Evolutionary conservation across 139 green algal genomes (phyloP).

Genomic region (Auxenochlorella pyrenoidosa): DNA sequence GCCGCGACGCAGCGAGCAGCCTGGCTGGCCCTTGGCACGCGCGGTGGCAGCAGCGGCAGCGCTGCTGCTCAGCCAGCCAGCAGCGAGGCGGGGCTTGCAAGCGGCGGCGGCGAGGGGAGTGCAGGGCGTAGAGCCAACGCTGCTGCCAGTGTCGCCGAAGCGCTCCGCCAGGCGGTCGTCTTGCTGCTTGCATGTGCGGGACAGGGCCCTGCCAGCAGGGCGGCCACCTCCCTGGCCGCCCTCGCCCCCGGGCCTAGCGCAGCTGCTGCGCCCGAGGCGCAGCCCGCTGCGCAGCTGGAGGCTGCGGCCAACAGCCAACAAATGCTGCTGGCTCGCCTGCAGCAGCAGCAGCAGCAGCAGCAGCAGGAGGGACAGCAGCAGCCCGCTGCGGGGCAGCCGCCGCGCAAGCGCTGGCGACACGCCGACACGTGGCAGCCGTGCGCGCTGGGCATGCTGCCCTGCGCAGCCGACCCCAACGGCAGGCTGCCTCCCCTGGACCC

Average conservation of each 20-base stretch:
- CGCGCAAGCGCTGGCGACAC: conserved; percentile 33
- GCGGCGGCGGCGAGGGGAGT: not conserved
- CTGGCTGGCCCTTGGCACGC: not conserved
- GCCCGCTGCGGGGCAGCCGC: not conserved
- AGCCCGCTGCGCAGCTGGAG: not conserved
- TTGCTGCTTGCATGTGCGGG: not conserved
- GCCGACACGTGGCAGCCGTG: conserved; percentile 53
- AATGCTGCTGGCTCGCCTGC: conserved; percentile 1
- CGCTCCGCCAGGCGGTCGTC: not conserved
- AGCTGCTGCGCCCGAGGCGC: not conserved
- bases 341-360: not conserved
- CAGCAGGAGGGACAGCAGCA: not conserved
- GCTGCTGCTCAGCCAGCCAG: not conserved
- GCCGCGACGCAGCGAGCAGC: not conserved
- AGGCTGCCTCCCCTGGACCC: conserved; percentile 10
- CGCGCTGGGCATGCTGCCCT: conserved; percentile 61
- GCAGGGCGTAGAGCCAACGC: not conserved
- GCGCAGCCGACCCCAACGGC: conserved; percentile 39
- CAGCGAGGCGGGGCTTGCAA: too few relatives aligned
- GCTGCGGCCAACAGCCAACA: not conserved
- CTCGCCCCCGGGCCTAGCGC: not conserved
- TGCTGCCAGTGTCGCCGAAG: not conserved
- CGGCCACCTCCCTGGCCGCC: not conserved
- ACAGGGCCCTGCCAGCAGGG: not conserved
- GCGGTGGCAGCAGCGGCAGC: not conserved